Base-by-base conservation (phyloP, 2,329 filamentous ascomycete species). In the Claviceps capensis region DNA sequence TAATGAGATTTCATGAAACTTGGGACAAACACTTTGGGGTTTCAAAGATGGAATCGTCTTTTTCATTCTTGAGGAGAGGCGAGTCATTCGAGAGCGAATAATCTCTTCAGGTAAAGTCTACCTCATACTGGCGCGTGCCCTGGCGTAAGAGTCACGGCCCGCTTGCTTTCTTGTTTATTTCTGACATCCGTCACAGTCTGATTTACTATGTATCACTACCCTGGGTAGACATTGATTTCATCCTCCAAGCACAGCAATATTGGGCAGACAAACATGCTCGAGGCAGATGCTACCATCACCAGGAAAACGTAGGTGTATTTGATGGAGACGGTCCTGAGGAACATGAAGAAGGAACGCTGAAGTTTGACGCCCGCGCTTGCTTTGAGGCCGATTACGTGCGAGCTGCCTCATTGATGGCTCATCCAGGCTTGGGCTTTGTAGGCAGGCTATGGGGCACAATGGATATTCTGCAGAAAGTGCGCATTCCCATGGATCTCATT, bases 171-270 rank as follows among this genome's bases (percentile, higher is more conserved):
- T 34, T 37, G 9, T 44, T 26, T 14, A 5, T 13, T n/a, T 23
- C 51, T 52, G 40, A 52, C 55, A 40, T 11, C 11, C 8, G 19
- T 36, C 11, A 50, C 23, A 77, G 74, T 69, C 69, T 22, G 65
- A 63, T 4, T 55, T 78, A 14, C 60, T 79, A n/a, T n/a, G n/a
- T n/a, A 34, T 63, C 63, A 17, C 67, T 68, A 36, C 66, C 67
- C 0, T 77, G 74, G 73, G 61, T 67, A 5, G 66, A 63, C 16
- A 62, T 72, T n/a, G 60, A 69, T 36, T 61, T 75, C 30, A 67
- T 78, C 9, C 65, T 76, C 2, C 65, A 71, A 45, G 74, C 74
- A 11, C 70, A 74, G 59, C 68, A 76, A 49, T 62, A 65, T 3
- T 78, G 74, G 72, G 67, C 68, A 45, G 66, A 69, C 26, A 66